phyloP scores from a whole-genome alignment of 768 basidiomycete species.

The Collybia mongolica region DNA sequence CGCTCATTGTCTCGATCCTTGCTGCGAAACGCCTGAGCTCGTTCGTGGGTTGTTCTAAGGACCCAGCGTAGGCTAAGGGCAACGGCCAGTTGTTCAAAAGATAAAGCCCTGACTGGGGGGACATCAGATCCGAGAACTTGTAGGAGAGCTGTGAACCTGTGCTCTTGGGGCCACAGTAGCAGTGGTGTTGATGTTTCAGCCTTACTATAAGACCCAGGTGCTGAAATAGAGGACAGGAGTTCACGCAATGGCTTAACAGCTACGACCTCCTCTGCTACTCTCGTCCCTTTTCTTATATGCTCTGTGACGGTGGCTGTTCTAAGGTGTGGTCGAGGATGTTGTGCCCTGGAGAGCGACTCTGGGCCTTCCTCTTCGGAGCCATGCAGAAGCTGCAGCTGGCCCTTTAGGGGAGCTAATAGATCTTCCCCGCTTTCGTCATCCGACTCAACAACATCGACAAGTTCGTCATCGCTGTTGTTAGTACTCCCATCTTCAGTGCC shows the following conservation, averaged over 20 bases:
- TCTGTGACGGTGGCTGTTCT: conserved; percentile 40
- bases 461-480: conserved; percentile 51
- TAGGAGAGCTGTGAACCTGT: conserved; percentile 56
- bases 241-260: conserved; percentile 45
- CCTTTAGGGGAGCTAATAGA: conserved; percentile 66
- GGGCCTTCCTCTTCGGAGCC: conserved; percentile 33
- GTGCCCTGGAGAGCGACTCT: conserved; percentile 30
- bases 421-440: conserved; percentile 55
- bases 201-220: conserved; percentile 25
- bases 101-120: conserved; percentile 42
- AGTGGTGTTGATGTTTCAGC: conserved; percentile 38
- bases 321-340: conserved; percentile 28
- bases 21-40: conserved; percentile 48
- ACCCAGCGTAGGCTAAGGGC: conserved; percentile 68
- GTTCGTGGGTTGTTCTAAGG: conserved; percentile 43
- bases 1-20: conserved; percentile 64
- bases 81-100: conserved; percentile 43
- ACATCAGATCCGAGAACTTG: conserved; percentile 55
- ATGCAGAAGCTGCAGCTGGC: conserved; percentile 61
- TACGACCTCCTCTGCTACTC: conserved; percentile 61
- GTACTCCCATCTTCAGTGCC: conserved; percentile 10
- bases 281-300: conserved; percentile 68
- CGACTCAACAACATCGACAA: conserved; percentile 69
- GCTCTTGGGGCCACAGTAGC: conserved; percentile 45
- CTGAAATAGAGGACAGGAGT: conserved; percentile 41